Conservation (phyloP, 2,329 filamentous ascomycete species). For the Fusarium austroafricanum region DNA sequence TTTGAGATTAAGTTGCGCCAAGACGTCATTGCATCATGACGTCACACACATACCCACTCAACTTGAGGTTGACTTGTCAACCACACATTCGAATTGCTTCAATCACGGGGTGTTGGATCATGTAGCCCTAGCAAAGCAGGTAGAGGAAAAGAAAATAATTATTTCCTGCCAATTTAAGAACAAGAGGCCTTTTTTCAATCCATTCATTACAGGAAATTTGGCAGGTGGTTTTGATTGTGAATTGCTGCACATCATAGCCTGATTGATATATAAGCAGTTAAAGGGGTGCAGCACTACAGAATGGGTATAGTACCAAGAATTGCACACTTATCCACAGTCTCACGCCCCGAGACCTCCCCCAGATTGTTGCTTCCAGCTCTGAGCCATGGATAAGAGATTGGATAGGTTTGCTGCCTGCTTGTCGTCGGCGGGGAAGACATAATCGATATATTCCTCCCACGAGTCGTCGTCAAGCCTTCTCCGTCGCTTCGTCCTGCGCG, state of each 20-base stretch:
- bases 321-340: not conserved
- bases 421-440: slow-evolving; percentile 96
- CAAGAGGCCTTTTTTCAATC: not conserved
- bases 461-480: slow-evolving; percentile 91
- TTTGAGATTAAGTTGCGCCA: slow-evolving; percentile 1
- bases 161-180: not conserved
- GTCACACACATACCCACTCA: slow-evolving; percentile 11
- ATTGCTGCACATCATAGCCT: not conserved
- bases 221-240: not conserved
- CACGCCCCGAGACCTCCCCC: slow-evolving; percentile 52
- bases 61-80: not conserved
- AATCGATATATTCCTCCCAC: slow-evolving; percentile 96
- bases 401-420: slow-evolving; percentile 85
- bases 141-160: not conserved
- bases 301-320: not conserved
- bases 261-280: not conserved
- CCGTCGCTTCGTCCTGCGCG: slow-evolving; percentile 89
- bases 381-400: slow-evolving; percentile 85
- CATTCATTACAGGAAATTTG: not conserved
- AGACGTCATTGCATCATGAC: slow-evolving; percentile 28
- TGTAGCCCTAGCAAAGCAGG: not conserved
- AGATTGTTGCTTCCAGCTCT: slow-evolving; percentile 85
- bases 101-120: not conserved
- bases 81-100: not conserved
- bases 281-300: not conserved